A percentile compares a stretch with the other conserved stretches of the same genome.
Evolutionary conservation across 371 early-diverging fungal genomes (phyloP).

Genomic region (Mucor racemosus): DNA sequence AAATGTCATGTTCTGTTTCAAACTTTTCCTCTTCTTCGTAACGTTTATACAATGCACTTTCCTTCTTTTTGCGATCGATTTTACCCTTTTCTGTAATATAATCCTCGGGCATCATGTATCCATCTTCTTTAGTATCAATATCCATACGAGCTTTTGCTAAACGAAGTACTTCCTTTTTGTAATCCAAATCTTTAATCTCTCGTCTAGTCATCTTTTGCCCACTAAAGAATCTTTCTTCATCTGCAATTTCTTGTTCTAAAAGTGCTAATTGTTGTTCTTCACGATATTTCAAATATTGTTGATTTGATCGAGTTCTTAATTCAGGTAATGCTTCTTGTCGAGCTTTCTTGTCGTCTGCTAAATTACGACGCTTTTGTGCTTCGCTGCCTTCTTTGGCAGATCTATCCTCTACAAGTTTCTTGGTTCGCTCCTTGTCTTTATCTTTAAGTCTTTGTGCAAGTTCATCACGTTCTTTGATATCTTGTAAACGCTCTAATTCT

Average conservation of each 20-base stretch:
- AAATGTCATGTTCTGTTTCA: conserved; percentile 92
- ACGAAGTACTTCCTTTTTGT: conserved; percentile 81
- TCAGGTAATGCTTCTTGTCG: conserved; percentile 66
- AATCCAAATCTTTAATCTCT: conserved; percentile 78
- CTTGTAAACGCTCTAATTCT: conserved; percentile 62
- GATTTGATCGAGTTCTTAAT: conserved; percentile 85
- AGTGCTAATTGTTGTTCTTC: conserved; percentile 83
- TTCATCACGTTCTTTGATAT: conserved; percentile 87
- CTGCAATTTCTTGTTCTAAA: conserved; percentile 77
- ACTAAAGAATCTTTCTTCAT: conserved; percentile 87
- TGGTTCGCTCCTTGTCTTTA: conserved; percentile 84
- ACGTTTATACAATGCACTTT: conserved; percentile 82
- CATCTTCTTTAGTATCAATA: conserved; percentile 80
- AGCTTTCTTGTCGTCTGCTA: conserved; percentile 84
- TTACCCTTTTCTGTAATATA: conserved; percentile 95
- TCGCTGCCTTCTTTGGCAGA: conserved; percentile 78
- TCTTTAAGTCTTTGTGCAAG: conserved; percentile 84
- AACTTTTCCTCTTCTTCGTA: conserved; percentile 85
- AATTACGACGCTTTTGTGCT: conserved; percentile 68
- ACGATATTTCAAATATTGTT: conserved; percentile 89
- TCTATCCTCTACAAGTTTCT: conserved; percentile 80
- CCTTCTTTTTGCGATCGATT: conserved; percentile 91
- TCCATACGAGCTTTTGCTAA: conserved; percentile 85
- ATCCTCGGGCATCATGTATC: conserved; percentile 93
- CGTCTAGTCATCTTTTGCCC: conserved; percentile 76